Conservation (phyloP, 306 rosid genomes). For the Mimosa pudica region DNA sequence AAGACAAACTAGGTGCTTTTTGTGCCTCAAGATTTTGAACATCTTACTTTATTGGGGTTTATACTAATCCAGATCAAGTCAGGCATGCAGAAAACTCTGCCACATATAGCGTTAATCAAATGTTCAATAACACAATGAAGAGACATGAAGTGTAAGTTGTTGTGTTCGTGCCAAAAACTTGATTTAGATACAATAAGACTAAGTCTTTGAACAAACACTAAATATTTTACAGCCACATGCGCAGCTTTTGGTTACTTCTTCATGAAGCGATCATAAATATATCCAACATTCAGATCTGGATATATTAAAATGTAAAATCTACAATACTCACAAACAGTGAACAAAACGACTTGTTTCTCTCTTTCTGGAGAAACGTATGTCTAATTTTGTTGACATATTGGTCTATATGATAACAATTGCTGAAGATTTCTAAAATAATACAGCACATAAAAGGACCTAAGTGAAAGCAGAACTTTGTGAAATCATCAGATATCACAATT, state of each 20-base stretch:
- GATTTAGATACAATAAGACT: neutral
- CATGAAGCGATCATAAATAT: no score
- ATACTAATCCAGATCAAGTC: no score
- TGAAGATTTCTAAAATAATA: neutral
- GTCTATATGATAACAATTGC: neutral
- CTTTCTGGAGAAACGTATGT: neutral
- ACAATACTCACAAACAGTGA: neutral
- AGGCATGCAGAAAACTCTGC: no score
- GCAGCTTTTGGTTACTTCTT: no score
- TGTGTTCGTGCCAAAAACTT: neutral
- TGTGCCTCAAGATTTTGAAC: neutral
- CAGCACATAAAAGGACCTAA: neutral
- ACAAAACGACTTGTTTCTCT: neutral
- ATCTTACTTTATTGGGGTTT: neutral
- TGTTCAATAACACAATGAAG: no score
- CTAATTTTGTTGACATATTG: neutral
- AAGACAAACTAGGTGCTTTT: no score
- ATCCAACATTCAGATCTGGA: no score
- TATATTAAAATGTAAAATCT: no score
- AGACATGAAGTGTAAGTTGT: neutral
- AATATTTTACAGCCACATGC: neutral
- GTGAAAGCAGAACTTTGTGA: conserved; percentile 2
- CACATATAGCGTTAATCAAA: no score
- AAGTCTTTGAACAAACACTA: neutral
- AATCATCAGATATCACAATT: conserved; percentile 37